A percentile compares a stretch with the other conserved stretches of the same genome.
phyloP scores from a whole-genome alignment of 1,284 basidiomycete species.

The Tetrapyrgos nigripes region DNA sequence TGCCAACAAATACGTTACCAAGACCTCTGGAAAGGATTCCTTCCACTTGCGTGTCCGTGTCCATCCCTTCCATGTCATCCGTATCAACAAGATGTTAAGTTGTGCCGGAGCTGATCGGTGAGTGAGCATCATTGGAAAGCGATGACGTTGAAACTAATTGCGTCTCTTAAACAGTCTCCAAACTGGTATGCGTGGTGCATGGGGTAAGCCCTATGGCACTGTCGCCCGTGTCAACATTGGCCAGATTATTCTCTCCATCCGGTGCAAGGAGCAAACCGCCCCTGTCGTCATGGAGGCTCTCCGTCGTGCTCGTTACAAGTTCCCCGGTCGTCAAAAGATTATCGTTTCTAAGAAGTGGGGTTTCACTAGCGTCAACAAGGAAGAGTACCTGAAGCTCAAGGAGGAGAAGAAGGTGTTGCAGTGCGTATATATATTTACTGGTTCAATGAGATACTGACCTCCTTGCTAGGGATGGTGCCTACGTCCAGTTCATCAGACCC shows the following conservation, averaged over 20 bases:
- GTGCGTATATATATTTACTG: constrained; percentile 52
- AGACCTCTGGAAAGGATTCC: constrained; percentile 97
- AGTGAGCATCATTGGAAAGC: constrained; percentile 25
- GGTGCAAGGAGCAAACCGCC: constrained; percentile 90
- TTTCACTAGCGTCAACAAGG: constrained; percentile 94
- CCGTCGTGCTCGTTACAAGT: constrained; percentile 98
- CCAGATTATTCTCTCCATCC: constrained; percentile 96
- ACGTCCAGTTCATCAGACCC: constrained; percentile 90
- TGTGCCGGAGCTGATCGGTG: constrained; percentile 98
- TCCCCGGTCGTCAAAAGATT: constrained; percentile 99
- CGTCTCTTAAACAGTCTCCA: constrained; percentile 69
- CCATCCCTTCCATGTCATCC: constrained; percentile 98
- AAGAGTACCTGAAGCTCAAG: constrained; percentile 90
- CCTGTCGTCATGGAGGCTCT: constrained; percentile 96
- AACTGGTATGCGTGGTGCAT: constrained; percentile 99
- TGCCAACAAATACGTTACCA: constrained; percentile 99
- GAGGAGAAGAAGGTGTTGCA: constrained; percentile 88
- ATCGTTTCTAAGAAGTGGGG: constrained; percentile 98
- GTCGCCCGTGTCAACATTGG: constrained; percentile 97
- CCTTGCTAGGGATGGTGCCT: constrained; percentile 80
- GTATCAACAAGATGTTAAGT: constrained; percentile 99
- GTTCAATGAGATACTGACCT: no score
- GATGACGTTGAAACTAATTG: neutral
- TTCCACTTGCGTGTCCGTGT: constrained; percentile 98
- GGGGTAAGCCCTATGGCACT: constrained; percentile 98